Evolutionary conservation across 805 yeast genomes (phyloP).

Genomic region (Zygosaccharomyces bailii): DNA sequence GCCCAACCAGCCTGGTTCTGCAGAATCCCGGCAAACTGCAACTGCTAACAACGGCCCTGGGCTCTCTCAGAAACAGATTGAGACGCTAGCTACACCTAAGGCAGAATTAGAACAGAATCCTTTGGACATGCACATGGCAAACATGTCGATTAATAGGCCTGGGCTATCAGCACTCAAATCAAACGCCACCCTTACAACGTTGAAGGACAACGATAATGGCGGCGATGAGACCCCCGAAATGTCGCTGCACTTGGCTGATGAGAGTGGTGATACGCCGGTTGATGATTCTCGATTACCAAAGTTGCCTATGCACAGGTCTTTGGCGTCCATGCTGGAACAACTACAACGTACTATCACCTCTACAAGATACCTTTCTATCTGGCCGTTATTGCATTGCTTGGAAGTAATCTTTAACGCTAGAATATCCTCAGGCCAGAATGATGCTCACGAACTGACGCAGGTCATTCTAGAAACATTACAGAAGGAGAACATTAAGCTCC

Average conservation of each 20-base stretch:
- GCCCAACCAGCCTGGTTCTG: no score
- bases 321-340: conserved; percentile 49
- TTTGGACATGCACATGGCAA: conserved; percentile 11
- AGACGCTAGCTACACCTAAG: conserved; percentile 7
- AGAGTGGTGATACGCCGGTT: conserved; percentile 3
- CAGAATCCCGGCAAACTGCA: no score
- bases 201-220: conserved; percentile 10
- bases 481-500: conserved; percentile 52
- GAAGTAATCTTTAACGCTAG: conserved; percentile 70
- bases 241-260: conserved; percentile 5
- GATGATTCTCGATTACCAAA: conserved; percentile 33
- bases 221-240: conserved; percentile 14
- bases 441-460: conserved; percentile 90
- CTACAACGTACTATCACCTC: conserved; percentile 61
- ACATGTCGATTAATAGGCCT: conserved; percentile 9
- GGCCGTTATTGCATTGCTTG: conserved; percentile 72
- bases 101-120: conserved; percentile 12
- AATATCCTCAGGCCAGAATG: conserved; percentile 82
- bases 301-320: conserved; percentile 53
- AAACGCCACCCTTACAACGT: conserved; percentile 15
- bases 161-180: conserved; percentile 14
- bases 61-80: background rate
- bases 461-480: conserved; percentile 73
- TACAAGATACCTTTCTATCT: conserved; percentile 59
- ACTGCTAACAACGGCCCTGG: background rate